Percentiles rank a stretch among this genome's conserved stretches.
Conservation (phyloP, 495 filamentous ascomycete species). For the Xylaria sp. region DNA sequence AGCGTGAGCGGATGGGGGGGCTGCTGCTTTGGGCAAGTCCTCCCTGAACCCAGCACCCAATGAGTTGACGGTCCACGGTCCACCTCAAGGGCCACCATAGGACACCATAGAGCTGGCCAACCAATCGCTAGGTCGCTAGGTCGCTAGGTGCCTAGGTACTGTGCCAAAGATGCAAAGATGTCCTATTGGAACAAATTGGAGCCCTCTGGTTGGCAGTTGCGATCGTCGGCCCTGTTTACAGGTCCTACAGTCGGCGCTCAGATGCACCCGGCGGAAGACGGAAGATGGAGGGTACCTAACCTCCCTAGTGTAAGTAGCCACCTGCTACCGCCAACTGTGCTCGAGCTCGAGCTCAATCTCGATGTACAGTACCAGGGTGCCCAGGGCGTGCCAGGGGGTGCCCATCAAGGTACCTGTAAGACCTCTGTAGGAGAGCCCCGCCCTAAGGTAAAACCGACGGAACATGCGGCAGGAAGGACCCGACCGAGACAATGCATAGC, state of each 20-base stretch:
- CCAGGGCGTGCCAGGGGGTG: neutral
- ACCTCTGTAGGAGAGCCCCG: constrained; percentile 11
- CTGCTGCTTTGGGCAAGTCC: constrained; percentile 24
- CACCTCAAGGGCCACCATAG: constrained; percentile 15
- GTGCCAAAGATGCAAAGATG: neutral
- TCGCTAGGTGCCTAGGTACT: too few species aligned
- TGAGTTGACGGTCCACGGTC: constrained; percentile 21
- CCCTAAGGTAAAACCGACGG: constrained; percentile 2
- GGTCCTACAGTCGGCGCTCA: constrained; percentile 5
- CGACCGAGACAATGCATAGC: constrained; percentile 23
- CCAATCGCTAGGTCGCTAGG: constrained; percentile 13
- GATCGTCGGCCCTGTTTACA: constrained; percentile 3
- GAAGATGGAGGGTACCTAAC: neutral
- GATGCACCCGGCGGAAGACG: neutral
- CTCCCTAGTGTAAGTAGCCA: neutral
- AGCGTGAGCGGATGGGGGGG: neutral
- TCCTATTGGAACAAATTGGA: constrained; percentile 3
- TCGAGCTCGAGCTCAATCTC: neutral
- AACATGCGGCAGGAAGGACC: constrained; percentile 18
- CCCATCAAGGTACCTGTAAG: constrained; percentile 1
- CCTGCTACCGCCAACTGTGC: constrained; percentile 1
- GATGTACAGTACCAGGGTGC: neutral
- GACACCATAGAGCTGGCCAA: neutral
- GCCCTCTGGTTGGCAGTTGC: neutral
- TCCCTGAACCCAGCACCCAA: constrained; percentile 5